Evolutionary conservation across 108 stramenopile genomes (phyloP).

Genomic region (Skeletonema potamos): DNA sequence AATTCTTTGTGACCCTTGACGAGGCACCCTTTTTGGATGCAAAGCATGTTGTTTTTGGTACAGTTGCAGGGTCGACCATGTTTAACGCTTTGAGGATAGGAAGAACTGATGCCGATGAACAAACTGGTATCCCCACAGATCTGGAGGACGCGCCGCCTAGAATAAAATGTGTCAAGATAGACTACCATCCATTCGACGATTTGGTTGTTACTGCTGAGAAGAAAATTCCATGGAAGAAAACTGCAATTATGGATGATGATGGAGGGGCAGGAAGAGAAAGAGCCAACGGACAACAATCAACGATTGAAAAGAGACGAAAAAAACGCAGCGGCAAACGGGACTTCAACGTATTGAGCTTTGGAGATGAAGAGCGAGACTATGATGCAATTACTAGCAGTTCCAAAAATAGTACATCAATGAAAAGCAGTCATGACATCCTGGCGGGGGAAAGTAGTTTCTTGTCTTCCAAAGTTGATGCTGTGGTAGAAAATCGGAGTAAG

Average conservation of each 20-base stretch:
- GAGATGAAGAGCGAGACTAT: slow-evolving; percentile 76
- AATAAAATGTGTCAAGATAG: slow-evolving; percentile 74
- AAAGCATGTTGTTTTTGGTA: slow-evolving; percentile 93
- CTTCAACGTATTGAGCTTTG: slow-evolving; percentile 86
- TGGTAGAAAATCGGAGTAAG: slow-evolving; percentile 6
- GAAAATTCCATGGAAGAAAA: slow-evolving; percentile 59
- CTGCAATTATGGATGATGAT: slow-evolving; percentile 15
- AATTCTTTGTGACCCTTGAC: slow-evolving; percentile 96
- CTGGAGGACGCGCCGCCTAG: slow-evolving; percentile 58
- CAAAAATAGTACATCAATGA: slow-evolving; percentile 36
- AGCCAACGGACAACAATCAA: slow-evolving; percentile 28
- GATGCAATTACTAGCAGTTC: slow-evolving; percentile 19
- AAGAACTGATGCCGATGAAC: slow-evolving; percentile 70
- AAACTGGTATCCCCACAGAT: slow-evolving; percentile 48
- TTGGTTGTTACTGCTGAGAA: slow-evolving; percentile 63
- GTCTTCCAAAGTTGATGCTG: slow-evolving; percentile 35
- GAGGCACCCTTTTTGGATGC: slow-evolving; percentile 85
- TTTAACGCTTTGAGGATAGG: slow-evolving; percentile 94
- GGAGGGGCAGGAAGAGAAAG: slow-evolving; percentile 14
- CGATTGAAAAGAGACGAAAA: slow-evolving; percentile 47
- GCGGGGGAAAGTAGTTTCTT: slow-evolving; percentile 40
- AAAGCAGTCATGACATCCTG: slow-evolving; percentile 70
- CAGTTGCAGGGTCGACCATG: slow-evolving; percentile 86
- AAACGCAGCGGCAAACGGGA: slow-evolving; percentile 79
- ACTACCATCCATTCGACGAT: slow-evolving; percentile 84